A percentile compares a stretch with the other conserved stretches of the same genome.
These are phyloP conservation scores for Picochlorum sp. DNA, from an alignment of 139 green algal species.

Conservation along the genomic window DNA sequence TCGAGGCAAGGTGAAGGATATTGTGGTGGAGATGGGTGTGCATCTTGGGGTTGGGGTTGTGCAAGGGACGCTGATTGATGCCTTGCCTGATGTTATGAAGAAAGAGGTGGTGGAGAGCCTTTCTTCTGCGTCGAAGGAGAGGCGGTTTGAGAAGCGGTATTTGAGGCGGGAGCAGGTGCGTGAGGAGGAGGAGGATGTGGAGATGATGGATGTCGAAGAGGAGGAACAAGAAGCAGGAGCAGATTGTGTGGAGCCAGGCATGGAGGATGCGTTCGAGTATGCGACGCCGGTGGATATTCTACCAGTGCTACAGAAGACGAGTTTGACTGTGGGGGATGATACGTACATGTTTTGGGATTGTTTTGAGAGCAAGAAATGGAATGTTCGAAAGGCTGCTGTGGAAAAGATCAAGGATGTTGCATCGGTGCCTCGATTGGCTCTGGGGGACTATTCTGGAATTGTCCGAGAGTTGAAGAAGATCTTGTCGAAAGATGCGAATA, in stretches of 20 bases:
- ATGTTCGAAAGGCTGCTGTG: slow-evolving; percentile 59
- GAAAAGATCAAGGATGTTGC: slow-evolving; percentile 23
- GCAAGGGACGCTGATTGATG: slow-evolving; percentile 62
- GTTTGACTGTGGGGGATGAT: slow-evolving; percentile 21
- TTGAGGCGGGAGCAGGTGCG: neutral
- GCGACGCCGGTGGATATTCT: slow-evolving; percentile 58
- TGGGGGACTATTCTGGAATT: slow-evolving; percentile 20
- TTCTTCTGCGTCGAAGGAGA: slow-evolving; percentile 13
- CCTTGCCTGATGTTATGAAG: slow-evolving; percentile 81
- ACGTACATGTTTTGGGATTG: slow-evolving; percentile 61
- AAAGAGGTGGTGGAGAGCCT: slow-evolving; percentile 64
- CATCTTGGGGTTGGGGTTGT: slow-evolving; percentile 71
- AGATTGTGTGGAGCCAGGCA: neutral
- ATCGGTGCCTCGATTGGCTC: slow-evolving; percentile 19
- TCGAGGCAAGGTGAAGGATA: slow-evolving; percentile 69
- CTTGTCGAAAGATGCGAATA: slow-evolving; percentile 78
- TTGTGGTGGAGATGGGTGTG: slow-evolving; percentile 69
- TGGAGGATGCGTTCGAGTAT: slow-evolving; percentile 72
- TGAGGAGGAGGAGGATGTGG: slow-evolving; percentile 12
- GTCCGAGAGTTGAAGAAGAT: slow-evolving; percentile 68
- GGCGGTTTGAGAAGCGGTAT: too few relatives aligned
- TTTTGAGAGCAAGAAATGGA: slow-evolving; percentile 80
- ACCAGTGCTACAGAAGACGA: slow-evolving; percentile 24
- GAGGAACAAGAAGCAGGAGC: neutral
- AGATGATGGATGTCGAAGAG: slow-evolving; percentile 21